Evolutionary conservation across 257 asterid genomes (phyloP).

Genomic region (Solanum neorickii): DNA sequence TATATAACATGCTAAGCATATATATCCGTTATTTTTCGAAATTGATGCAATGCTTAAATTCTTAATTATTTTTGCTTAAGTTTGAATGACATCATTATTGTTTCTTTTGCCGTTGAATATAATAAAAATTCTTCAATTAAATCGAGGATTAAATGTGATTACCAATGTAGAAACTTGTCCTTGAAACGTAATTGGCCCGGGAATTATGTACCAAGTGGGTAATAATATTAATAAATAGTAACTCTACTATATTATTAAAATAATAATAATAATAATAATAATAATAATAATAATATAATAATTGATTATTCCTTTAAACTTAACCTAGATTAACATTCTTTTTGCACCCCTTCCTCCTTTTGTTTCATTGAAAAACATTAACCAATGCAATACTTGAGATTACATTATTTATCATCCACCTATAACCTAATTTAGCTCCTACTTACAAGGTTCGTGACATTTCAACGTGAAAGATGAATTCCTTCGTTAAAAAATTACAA

Average conservation of each 20-base stretch:
- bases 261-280: neutral
- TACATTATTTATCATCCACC: neutral
- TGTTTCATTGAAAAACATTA: neutral
- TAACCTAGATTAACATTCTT: neutral
- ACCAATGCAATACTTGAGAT: neutral
- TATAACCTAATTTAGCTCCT: neutral
- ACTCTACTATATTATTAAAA: neutral
- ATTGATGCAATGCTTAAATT: neutral
- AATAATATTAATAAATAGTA: neutral
- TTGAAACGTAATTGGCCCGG: neutral
- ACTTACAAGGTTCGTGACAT: neutral
- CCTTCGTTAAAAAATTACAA: neutral
- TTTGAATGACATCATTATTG: neutral
- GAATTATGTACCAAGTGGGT: neutral
- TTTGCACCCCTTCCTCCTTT: neutral
- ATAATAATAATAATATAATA: neutral
- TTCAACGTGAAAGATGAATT: neutral
- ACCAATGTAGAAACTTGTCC: neutral
- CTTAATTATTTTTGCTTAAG: neutral
- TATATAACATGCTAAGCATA: neutral
- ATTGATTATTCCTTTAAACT: neutral
- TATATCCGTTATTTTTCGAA: neutral
- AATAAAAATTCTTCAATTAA: neutral
- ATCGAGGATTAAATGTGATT: neutral
- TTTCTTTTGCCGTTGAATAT: neutral